Evolutionary conservation across 2,329 filamentous ascomycete genomes (phyloP).

Genomic region (Biscogniauxia mediterranea): DNA sequence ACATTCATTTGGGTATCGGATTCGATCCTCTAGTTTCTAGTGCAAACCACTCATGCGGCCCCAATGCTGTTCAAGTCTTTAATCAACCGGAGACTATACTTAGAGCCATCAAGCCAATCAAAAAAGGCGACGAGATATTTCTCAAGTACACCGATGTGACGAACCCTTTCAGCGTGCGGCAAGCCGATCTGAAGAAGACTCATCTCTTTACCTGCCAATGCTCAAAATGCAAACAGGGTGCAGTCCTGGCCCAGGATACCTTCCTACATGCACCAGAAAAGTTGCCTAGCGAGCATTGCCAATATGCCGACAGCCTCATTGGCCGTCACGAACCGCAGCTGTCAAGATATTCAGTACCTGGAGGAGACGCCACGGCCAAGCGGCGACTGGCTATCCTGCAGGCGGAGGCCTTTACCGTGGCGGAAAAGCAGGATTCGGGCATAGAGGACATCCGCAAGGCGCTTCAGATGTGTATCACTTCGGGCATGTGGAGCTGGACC

Average conservation of each 20-base stretch:
- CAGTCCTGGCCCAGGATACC: conserved; percentile 38
- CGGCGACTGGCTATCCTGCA: conserved; percentile 25
- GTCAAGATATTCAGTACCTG: conserved; percentile 10
- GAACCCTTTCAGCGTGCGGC: conserved; percentile 43
- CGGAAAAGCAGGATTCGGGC: conserved; percentile 11
- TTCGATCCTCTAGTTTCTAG: conserved; percentile 30
- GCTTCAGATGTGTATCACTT: conserved; percentile 27
- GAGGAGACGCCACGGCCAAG: conserved; percentile 13
- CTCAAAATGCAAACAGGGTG: conserved; percentile 42
- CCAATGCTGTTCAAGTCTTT: conserved; percentile 47
- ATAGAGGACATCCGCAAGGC: conserved; percentile 19
- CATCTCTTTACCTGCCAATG: conserved; percentile 51
- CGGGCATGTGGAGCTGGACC: conserved; percentile 27
- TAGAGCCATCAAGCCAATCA: conserved; percentile 44
- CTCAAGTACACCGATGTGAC: conserved; percentile 49
- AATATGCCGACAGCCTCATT: conserved; percentile 21
- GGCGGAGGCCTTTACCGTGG: conserved; percentile 24
- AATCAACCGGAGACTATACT: conserved; percentile 43
- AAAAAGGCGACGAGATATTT: conserved; percentile 47
- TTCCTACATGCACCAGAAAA: conserved; percentile 30
- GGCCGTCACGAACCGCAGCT: conserved; percentile 13
- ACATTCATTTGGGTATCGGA: conserved; percentile 17
- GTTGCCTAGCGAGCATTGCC: conserved; percentile 15
- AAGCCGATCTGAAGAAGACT: conserved; percentile 40
- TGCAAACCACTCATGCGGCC: conserved; percentile 51